Evolutionary conservation across 768 basidiomycete species (phyloP).

Genomic region (Pleurotus giganteus): DNA sequence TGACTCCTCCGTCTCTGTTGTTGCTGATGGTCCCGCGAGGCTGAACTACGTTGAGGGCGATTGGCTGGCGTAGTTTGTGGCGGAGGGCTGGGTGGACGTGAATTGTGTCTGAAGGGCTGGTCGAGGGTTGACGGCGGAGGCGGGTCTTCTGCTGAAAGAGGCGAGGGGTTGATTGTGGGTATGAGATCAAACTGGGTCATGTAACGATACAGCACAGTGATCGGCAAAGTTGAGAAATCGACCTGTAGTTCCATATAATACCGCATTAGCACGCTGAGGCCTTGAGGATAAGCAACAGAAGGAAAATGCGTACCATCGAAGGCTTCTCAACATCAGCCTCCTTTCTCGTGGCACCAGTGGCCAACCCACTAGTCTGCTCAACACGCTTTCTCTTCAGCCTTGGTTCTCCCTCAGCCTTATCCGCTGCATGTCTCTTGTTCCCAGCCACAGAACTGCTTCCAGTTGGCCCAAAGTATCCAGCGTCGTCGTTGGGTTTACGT

Average conservation of each 20-base stretch:
- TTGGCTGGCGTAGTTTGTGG: slow-evolving; percentile 60
- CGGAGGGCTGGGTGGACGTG: slow-evolving; percentile 51
- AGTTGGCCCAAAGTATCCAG: slow-evolving; percentile 64
- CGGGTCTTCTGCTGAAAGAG: slow-evolving; percentile 63
- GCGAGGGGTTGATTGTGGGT: slow-evolving; percentile 69
- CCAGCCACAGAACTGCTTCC: slow-evolving; percentile 38
- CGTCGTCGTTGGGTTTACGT: slow-evolving; percentile 65
- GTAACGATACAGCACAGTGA: slow-evolving; percentile 65
- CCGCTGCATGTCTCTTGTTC: slow-evolving; percentile 63
- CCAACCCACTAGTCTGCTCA: slow-evolving; percentile 33
- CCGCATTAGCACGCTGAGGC: background rate
- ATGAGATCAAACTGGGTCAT: slow-evolving; percentile 71
- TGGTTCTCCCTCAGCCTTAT: slow-evolving; percentile 72
- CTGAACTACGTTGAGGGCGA: slow-evolving; percentile 60
- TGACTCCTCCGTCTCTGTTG: slow-evolving; percentile 65
- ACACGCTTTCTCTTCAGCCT: slow-evolving; percentile 72
- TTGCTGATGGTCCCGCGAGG: slow-evolving; percentile 39
- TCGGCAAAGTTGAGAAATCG: slow-evolving; percentile 73
- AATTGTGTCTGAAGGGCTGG: slow-evolving; percentile 40
- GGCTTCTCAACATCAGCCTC: slow-evolving; percentile 35
- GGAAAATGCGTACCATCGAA: slow-evolving; percentile 37
- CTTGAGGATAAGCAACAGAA: slow-evolving; percentile 3
- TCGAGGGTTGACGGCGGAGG: slow-evolving; percentile 65
- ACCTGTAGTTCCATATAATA: slow-evolving; percentile 41
- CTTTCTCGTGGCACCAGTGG: background rate